Conservation (phyloP, 129 eudicot species). For the Dittrichia graveolens region DNA sequence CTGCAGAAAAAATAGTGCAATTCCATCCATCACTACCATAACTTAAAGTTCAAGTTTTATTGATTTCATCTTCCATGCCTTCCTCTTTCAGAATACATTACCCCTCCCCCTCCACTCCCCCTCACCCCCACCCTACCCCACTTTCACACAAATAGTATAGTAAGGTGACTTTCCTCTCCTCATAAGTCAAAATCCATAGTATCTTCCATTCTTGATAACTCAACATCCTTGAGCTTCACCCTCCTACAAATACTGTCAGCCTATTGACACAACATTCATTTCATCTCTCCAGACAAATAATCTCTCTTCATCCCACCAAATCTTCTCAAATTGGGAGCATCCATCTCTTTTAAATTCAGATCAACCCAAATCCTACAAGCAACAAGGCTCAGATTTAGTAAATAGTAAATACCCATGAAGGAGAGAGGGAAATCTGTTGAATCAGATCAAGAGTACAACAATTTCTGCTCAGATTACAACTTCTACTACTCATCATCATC, state of each 20-base stretch:
- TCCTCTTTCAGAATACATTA: slow-evolving; percentile 30
- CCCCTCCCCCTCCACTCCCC: slow-evolving; percentile 24
- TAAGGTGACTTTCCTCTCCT: slow-evolving; percentile 30
- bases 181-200: slow-evolving; percentile 36
- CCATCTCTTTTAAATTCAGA: slow-evolving; percentile 8
- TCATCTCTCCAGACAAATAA: neutral
- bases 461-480: slow-evolving; percentile 45
- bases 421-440: slow-evolving; percentile 82
- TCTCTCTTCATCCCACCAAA: slow-evolving; percentile 30
- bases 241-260: slow-evolving; percentile 41
- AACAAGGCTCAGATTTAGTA: slow-evolving; percentile 13
- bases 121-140: slow-evolving; percentile 1
- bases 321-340: slow-evolving; percentile 12
- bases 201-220: slow-evolving; percentile 42
- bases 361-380: slow-evolving; percentile 4
- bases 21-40: slow-evolving; percentile 42
- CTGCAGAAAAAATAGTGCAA: slow-evolving; percentile 38
- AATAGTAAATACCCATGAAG: slow-evolving; percentile 45
- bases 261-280: slow-evolving; percentile 36
- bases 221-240: slow-evolving; percentile 45
- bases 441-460: slow-evolving; percentile 35
- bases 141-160: slow-evolving; percentile 24
- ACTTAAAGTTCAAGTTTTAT: slow-evolving; percentile 47
- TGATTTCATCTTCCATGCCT: slow-evolving; percentile 45
- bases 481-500: slow-evolving; percentile 40